phyloP scores from a whole-genome alignment of 2,329 filamentous ascomycete genomes.

The Fusarium verrucosum region DNA sequence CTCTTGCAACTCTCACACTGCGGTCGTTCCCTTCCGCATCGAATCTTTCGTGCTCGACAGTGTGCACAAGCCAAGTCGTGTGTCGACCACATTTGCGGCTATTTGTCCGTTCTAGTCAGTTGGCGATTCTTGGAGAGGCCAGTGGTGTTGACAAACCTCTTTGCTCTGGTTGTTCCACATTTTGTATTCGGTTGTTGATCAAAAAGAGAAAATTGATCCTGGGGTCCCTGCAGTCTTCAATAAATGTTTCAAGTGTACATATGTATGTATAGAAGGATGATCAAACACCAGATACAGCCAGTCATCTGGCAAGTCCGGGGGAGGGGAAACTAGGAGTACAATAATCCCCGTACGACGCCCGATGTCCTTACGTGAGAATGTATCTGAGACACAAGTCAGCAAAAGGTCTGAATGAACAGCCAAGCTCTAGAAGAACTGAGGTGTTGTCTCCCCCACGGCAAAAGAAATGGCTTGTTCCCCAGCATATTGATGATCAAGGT shows the following conservation, averaged over 20 bases:
- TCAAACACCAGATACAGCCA: background rate
- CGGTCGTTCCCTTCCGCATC: conserved; percentile 42
- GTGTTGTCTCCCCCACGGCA: conserved; percentile 13
- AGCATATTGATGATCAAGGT: conserved; percentile 8
- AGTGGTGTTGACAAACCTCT: conserved; percentile 35
- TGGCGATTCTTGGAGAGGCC: background rate
- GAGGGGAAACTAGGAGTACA: conserved; percentile 26
- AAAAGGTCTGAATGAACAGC: background rate
- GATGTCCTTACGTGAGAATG: conserved; percentile 36
- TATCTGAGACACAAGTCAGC: conserved; percentile 18
- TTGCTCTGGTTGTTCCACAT: conserved; percentile 43
- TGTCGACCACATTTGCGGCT: conserved; percentile 44
- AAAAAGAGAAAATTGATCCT: background rate
- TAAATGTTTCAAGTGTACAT: conserved; percentile 5
- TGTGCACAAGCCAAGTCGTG: conserved; percentile 44
- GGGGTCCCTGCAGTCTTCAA: background rate
- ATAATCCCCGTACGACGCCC: conserved; percentile 13
- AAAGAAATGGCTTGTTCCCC: conserved; percentile 34
- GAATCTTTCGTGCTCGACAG: conserved; percentile 43
- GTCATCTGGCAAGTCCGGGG: background rate
- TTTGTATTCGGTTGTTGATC: background rate
- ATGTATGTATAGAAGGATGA: conserved; percentile 6
- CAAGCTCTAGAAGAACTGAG: background rate
- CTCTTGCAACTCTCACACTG: conserved; percentile 45
- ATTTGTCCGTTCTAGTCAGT: conserved; percentile 28